Evolutionary conservation across 805 yeast species (phyloP), one percentile per base, ranked within the genome.

Genomic region (Cyberlindnera xishuangbannaensis): DNA sequence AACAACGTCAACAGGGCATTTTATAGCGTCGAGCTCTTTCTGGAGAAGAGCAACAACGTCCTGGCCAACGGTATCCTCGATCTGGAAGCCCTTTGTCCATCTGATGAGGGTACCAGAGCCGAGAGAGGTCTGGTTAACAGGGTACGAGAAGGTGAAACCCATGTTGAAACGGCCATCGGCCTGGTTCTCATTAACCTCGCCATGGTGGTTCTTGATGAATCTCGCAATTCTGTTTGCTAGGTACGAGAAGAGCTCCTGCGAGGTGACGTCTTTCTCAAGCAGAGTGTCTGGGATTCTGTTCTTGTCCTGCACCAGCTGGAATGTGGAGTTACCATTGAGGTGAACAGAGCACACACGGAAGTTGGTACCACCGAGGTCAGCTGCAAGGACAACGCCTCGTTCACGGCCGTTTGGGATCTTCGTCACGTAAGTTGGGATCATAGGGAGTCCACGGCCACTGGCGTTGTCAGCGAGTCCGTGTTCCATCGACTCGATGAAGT

Each of bases 11-110:
- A 85, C 85, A 8, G 84, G 82, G 25, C 77, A 62, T 0, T 73
- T 67, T 25, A 71, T 67, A 4, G 45, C 50, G 47, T 84, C 81
- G 29, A 90, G 51, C 38, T 83, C 82, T 10, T 58, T 55, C 59
- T 92, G 97, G 41, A 86, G 69, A 28, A 77, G 59, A 28, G 64
- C 64, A 32, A 84, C 92, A 27, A 92, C 82, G 55, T 90, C 97
- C 52, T 78, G 65, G 34, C 85, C 94, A 22, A 90, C 83, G 25
- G 84, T 78, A 48, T 90, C 97, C 18, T 73, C 72, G 47, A 92
- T 80, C 50, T 83, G 77, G 60, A 83, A 90, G 22, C 97, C 97
- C 61, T 90, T 90, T 14, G 97, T 87, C 98, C 98, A 90, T 59
- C 97, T 79, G 31, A 90, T 72, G 43, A 92, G 70, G 8, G 73